A percentile compares a stretch with the other conserved stretches of the same genome.
These are phyloP conservation scores for Saccharum officinarum DNA, from an alignment of 176 grass and related monocot species.

Conservation along the genomic window DNA sequence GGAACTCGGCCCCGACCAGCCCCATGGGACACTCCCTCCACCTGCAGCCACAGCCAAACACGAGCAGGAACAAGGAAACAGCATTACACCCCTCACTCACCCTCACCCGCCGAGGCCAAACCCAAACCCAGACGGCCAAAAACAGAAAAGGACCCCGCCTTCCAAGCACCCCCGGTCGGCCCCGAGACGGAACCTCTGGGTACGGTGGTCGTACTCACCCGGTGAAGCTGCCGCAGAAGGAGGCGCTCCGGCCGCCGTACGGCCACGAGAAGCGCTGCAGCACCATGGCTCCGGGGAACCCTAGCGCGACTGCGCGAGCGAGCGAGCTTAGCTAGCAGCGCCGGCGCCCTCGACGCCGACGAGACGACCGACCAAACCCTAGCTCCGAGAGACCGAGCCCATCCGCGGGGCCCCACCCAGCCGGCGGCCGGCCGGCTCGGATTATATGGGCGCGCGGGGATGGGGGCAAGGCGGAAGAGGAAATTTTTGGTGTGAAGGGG, in stretches of 20 bases:
- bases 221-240: conserved; percentile 61
- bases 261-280: conserved; percentile 57
- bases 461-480: conserved; percentile 17
- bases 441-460: conserved; percentile 8
- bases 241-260: conserved; percentile 41
- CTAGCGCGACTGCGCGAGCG: conserved; percentile 16
- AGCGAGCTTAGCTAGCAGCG: background rate
- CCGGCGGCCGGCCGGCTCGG: background rate
- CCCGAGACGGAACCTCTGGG: conserved; percentile 1
- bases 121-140: background rate
- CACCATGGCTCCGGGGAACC: conserved; percentile 60
- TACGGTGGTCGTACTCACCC: conserved; percentile 3
- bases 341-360: background rate
- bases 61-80: conserved; percentile 3
- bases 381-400: background rate
- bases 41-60: conserved; percentile 22
- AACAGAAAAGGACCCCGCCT: conserved; percentile 1
- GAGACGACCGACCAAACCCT: background rate
- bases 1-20: conserved; percentile 50
- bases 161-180: background rate
- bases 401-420: background rate
- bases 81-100: background rate
- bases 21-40: conserved; percentile 52
- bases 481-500: conserved; percentile 29
- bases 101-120: background rate